Percentiles rank a stretch among this genome's conserved stretches.
Conservation (phyloP, 163 green algal genomes). For the Scenedesmus sp. region DNA sequence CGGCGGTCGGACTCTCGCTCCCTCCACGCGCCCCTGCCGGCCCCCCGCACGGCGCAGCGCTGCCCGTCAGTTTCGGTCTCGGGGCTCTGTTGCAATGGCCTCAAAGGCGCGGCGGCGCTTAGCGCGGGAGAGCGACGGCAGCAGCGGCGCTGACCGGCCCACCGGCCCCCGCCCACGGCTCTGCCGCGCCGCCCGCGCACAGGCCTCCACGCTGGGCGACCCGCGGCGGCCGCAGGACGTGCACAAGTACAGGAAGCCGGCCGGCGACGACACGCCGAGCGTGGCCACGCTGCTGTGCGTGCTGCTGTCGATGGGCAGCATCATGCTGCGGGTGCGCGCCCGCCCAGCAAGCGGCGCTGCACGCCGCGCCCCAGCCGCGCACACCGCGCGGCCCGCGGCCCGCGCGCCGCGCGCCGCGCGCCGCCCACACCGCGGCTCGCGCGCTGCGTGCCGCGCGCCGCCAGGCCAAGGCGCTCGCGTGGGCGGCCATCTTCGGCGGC, state of each 20-base stretch:
- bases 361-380: no score
- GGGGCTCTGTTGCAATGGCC: neutral
- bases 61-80: no score
- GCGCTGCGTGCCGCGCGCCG: no score
- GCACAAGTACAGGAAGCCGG: neutral
- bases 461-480: constrained; percentile 20
- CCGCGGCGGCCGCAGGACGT: constrained; percentile 27
- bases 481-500: constrained; percentile 10
- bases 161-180: no score
- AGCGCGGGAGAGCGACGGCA: neutral
- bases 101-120: constrained; percentile 5
- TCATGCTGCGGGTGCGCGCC: constrained; percentile 1
- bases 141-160: no score
- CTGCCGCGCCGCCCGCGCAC: no score
- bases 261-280: neutral
- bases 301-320: neutral
- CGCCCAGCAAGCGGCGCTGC: no score
- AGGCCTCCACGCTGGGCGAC: constrained; percentile 41
- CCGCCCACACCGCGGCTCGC: neutral
- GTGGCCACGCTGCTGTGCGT: neutral
- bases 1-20: no score
- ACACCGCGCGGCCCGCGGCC: no score
- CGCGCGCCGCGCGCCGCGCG: no score
- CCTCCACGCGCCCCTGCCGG: no score
- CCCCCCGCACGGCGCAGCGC: no score